These are phyloP conservation scores for Saccharomycopsis malanga DNA, from an alignment of 805 yeast genomes.

Conservation along the genomic window DNA sequence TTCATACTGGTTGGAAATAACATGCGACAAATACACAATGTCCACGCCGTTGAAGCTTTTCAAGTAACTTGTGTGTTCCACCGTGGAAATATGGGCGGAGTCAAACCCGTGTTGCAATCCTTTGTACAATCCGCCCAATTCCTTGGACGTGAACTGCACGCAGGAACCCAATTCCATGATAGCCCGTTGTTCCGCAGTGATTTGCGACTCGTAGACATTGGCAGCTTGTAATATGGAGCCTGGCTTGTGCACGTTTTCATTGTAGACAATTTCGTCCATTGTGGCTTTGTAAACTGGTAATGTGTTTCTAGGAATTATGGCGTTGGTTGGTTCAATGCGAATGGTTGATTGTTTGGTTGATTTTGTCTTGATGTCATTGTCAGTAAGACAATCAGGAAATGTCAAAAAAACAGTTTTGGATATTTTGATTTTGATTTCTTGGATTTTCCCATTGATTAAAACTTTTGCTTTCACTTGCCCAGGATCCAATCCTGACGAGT, in stretches of 20 bases:
- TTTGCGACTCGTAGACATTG: slow-evolving; percentile 64
- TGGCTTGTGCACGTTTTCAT: slow-evolving; percentile 44
- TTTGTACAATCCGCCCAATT: slow-evolving; percentile 77
- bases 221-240: slow-evolving; percentile 59
- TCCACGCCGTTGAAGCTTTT: slow-evolving; percentile 48
- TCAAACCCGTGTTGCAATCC: slow-evolving; percentile 85
- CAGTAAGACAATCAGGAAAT: background rate
- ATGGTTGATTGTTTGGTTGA: slow-evolving; percentile 16
- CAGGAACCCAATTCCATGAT: slow-evolving; percentile 71
- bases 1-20: slow-evolving; percentile 68
- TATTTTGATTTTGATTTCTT: slow-evolving; percentile 62
- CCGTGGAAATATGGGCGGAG: slow-evolving; percentile 42
- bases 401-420: slow-evolving; percentile 56
- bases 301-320: slow-evolving; percentile 65
- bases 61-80: slow-evolving; percentile 48
- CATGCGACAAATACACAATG: slow-evolving; percentile 59
- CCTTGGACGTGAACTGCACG: slow-evolving; percentile 59
- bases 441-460: slow-evolving; percentile 62
- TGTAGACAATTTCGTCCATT: slow-evolving; percentile 61
- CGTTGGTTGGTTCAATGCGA: slow-evolving; percentile 50
- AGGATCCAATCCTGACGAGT: slow-evolving; percentile 48
- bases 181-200: slow-evolving; percentile 63
- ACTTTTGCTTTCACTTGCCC: slow-evolving; percentile 78
- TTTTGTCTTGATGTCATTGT: background rate
- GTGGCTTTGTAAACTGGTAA: slow-evolving; percentile 33